These are phyloP conservation scores for Arthrinium phaeospermum DNA, from an alignment of 2,329 filamentous ascomycete species.

Conservation along the genomic window DNA sequence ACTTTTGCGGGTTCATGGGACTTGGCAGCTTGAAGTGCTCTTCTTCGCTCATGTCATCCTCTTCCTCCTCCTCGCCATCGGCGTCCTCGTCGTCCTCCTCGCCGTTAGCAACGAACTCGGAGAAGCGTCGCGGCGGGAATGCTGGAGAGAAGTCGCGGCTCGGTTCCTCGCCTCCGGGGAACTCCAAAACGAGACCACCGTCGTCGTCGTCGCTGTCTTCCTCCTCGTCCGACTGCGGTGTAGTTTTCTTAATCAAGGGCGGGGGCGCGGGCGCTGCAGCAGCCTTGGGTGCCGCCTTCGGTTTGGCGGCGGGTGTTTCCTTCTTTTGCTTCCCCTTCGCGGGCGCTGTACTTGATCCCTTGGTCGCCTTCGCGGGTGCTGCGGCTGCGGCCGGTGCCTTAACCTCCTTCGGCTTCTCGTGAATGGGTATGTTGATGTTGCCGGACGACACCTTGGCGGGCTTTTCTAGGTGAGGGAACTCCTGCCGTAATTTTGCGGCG, in stretches of 20 bases:
- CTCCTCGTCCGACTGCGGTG: constrained; percentile 48
- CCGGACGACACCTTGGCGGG: constrained; percentile 18
- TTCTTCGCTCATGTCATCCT: constrained; percentile 39
- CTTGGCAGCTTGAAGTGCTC: constrained; percentile 59
- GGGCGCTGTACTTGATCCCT: background rate
- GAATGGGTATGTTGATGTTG: constrained; percentile 27
- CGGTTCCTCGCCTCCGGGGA: constrained; percentile 56
- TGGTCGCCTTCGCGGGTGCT: background rate
- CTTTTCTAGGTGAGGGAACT: constrained; percentile 68
- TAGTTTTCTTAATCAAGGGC: constrained; percentile 39
- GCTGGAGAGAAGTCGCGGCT: constrained; percentile 54
- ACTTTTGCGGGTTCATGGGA: constrained; percentile 48
- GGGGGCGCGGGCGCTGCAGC: constrained; percentile 23
- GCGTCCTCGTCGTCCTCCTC: constrained; percentile 49
- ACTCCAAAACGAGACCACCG: constrained; percentile 63
- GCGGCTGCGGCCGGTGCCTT: background rate
- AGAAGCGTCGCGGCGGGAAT: constrained; percentile 56
- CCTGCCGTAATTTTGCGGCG: constrained; percentile 65
- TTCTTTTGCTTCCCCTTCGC: constrained; percentile 20
- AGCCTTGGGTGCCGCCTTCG: constrained; percentile 15
- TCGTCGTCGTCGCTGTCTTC: constrained; percentile 63
- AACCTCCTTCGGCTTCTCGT: constrained; percentile 29
- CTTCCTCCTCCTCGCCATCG: constrained; percentile 53
- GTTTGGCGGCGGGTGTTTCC: constrained; percentile 1
- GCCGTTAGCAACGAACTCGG: constrained; percentile 57